Evolutionary conservation across 352 stramenopile genomes (phyloP).

Genomic region (Pythium monospermum): DNA sequence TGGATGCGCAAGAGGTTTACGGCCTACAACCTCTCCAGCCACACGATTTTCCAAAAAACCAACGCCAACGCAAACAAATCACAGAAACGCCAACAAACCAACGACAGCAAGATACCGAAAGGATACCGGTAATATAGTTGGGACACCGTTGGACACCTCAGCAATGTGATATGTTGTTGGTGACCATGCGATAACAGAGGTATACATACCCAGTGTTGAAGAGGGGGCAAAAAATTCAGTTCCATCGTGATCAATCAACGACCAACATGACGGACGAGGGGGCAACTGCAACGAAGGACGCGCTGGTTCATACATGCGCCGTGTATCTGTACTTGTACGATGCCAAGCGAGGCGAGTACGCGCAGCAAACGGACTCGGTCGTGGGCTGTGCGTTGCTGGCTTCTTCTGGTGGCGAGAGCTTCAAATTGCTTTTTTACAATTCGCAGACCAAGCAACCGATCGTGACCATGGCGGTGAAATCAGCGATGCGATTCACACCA

Average conservation of each 20-base stretch:
- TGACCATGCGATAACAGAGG: too few relatives aligned
- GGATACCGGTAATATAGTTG: too few relatives aligned
- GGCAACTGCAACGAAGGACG: conserved; percentile 19
- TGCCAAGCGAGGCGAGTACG: conserved; percentile 35
- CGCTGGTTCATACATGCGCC: conserved; percentile 58
- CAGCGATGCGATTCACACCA: conserved; percentile 38
- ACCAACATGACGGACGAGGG: conserved; percentile 5
- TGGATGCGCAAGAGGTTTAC: neutral
- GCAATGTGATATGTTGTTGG: too few relatives aligned
- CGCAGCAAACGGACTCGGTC: conserved; percentile 50
- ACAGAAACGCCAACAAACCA: too few relatives aligned
- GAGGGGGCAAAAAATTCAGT: too few relatives aligned
- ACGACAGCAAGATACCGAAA: too few relatives aligned
- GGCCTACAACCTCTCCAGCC: too few relatives aligned
- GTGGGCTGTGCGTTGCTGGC: conserved; percentile 58
- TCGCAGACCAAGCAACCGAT: conserved; percentile 54
- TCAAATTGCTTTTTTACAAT: conserved; percentile 70
- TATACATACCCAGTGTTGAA: too few relatives aligned
- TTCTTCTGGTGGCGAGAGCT: conserved; percentile 15
- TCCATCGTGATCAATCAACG: too few relatives aligned
- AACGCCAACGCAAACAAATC: too few relatives aligned
- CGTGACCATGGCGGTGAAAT: conserved; percentile 36
- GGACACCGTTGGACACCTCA: too few relatives aligned
- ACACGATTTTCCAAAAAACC: too few relatives aligned
- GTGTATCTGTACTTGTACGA: conserved; percentile 77